These are phyloP conservation scores for Fusarium anthophilum DNA, from an alignment of 2,329 filamentous ascomycete species.

Conservation along the genomic window DNA sequence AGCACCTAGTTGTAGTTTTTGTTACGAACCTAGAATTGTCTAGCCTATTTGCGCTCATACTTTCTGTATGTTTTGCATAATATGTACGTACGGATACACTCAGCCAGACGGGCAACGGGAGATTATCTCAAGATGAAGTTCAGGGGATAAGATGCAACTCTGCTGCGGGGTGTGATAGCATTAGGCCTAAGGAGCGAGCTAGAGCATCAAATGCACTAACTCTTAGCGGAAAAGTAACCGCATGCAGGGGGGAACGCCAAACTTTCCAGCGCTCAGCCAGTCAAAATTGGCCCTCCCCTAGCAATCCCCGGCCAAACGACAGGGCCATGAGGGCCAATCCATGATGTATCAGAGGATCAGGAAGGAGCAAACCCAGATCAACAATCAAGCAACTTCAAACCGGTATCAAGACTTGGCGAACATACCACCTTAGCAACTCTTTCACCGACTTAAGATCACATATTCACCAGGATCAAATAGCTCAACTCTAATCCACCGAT, in stretches of 20 bases:
- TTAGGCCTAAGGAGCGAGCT: slow-evolving; percentile 9
- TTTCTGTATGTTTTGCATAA: not conserved
- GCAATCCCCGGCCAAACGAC: slow-evolving; percentile 16
- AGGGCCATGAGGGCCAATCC: slow-evolving; percentile 20
- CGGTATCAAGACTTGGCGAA: slow-evolving; percentile 1
- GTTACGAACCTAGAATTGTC: not conserved
- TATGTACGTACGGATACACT: not conserved
- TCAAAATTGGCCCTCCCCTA: slow-evolving; percentile 1
- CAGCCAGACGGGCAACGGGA: slow-evolving; percentile 1
- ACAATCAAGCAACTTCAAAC: slow-evolving; percentile 24
- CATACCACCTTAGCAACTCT: not conserved
- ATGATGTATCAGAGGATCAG: slow-evolving; percentile 30
- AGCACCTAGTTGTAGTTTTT: not conserved
- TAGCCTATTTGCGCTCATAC: not conserved
- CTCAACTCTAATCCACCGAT: not conserved
- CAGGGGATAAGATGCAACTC: slow-evolving; percentile 33
- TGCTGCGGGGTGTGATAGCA: slow-evolving; percentile 37
- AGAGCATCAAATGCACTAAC: slow-evolving; percentile 37
- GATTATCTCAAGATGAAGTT: slow-evolving; percentile 26
- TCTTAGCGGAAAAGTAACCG: slow-evolving; percentile 37
- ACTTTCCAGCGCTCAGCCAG: slow-evolving; percentile 21
- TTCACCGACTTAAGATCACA: not conserved
- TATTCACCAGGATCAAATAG: not conserved
- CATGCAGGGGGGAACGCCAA: slow-evolving; percentile 39
- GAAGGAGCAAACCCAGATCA: slow-evolving; percentile 25